phyloP scores from a whole-genome alignment of 495 filamentous ascomycete genomes.

The Xylaria telfairii region DNA sequence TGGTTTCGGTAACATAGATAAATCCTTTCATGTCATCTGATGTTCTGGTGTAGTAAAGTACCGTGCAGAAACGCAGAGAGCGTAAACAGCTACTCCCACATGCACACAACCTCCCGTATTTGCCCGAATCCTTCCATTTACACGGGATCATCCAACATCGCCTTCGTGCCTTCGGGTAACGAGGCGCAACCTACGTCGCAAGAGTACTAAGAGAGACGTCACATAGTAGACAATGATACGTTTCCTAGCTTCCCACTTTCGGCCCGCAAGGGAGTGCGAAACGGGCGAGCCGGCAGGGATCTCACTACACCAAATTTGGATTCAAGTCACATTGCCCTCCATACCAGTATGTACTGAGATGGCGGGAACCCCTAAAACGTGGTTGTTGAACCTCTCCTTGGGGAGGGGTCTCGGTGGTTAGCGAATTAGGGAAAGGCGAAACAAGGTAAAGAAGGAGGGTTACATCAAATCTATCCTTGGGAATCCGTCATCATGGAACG shows the following conservation, averaged over 20 bases:
- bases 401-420: neutral
- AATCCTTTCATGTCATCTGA: neutral
- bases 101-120: neutral
- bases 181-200: neutral
- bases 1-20: neutral
- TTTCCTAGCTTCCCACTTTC: neutral
- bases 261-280: conserved; percentile 9
- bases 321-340: conserved; percentile 19
- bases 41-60: conserved; percentile 1
- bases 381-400: neutral
- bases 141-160: neutral
- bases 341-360: neutral
- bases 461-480: conserved; percentile 7
- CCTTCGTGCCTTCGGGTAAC: neutral
- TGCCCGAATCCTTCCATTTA: neutral
- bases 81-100: neutral
- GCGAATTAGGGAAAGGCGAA: neutral
- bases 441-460: neutral
- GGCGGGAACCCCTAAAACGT: neutral
- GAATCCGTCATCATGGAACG: conserved; percentile 12
- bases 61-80: conserved; percentile 9
- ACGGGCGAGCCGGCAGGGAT: neutral
- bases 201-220: neutral
- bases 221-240: neutral
- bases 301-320: conserved; percentile 1